phyloP scores from a whole-genome alignment of 768 basidiomycete species.

The Hygrocybe punicea region DNA sequence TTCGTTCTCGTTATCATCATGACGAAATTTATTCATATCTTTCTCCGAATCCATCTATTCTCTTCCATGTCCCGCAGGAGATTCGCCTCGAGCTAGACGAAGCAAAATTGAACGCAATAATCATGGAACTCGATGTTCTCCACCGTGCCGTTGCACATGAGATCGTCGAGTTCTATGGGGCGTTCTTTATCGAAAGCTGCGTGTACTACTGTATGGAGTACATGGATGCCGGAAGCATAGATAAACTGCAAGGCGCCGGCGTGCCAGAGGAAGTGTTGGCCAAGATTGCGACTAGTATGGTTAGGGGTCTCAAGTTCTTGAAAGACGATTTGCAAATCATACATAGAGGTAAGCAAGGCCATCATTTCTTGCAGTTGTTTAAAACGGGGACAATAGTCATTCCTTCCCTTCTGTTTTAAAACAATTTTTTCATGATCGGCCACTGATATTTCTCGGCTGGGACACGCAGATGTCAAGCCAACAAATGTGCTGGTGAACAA shows the following conservation, averaged over 20 bases:
- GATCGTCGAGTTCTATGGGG: slow-evolving; percentile 98
- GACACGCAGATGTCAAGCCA: slow-evolving; percentile 79
- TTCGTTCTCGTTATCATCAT: slow-evolving; percentile 1
- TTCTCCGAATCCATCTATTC: slow-evolving; percentile 10
- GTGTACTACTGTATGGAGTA: slow-evolving; percentile 99
- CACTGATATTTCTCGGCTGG: background rate
- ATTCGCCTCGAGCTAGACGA: slow-evolving; percentile 95
- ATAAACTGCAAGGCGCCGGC: slow-evolving; percentile 64
- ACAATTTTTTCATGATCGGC: background rate
- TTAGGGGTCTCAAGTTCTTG: slow-evolving; percentile 87
- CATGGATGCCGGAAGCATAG: slow-evolving; percentile 98
- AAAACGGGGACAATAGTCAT: background rate
- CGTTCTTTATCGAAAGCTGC: slow-evolving; percentile 99
- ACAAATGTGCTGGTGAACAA: slow-evolving; percentile 90
- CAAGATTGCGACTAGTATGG: slow-evolving; percentile 77
- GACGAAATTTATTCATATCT: background rate
- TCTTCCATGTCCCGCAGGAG: slow-evolving; percentile 61
- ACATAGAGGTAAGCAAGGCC: slow-evolving; percentile 42
- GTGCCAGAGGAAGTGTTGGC: slow-evolving; percentile 79
- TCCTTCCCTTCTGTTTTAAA: background rate
- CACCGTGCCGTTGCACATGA: slow-evolving; percentile 88
- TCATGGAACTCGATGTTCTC: slow-evolving; percentile 98
- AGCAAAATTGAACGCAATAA: slow-evolving; percentile 89
- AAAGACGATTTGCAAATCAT: slow-evolving; percentile 90
- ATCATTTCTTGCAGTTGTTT: slow-evolving; percentile 8